Evolutionary conservation across 805 yeast species (phyloP), one percentile per base, ranked within the genome.

Genomic region (Yamadazyma endophytica): DNA sequence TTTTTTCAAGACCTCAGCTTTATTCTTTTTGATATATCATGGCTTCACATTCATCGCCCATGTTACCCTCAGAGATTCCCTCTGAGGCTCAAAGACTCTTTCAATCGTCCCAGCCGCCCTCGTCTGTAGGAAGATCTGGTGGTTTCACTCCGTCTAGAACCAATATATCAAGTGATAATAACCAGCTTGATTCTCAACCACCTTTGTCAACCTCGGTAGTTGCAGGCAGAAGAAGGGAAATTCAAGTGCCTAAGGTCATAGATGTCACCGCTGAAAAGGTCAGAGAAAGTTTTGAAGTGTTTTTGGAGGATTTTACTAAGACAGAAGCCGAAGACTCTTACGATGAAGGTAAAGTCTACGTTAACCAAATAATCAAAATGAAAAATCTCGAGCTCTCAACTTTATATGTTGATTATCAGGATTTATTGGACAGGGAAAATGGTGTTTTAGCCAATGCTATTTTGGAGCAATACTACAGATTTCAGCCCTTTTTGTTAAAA

Each of bases 231-330:
- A 71, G 81, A 49, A 73, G 75, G 38, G 64, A 80, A 37, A 68
- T 75, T 36, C 77, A 78, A 17, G 85, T 90, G 32, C 88, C 94
- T 17, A 86, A 83, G 52, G 96, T 92, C 17, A 76, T 76, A 17
- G 98, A 92, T 62, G 77, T 78, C 28, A 87, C 96, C 3, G 97
- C 96, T 37, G 97, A 89, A 53, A 86, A 86, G 46, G 97, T 92
- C 12, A 75, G 90, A 26, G 96, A 87, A 56, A 79, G 89, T 11
- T 90, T 92, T 55, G 96, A 89, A 54, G 76, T 72, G 42, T 90
- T 90, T 50, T 59, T 90, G 34, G 83, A 79, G 49, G 82, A 75
- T 19, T 90, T 68, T 50, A 61, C 62, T 3, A 58, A 53, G 43
- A 52, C 49, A 9, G 28, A 33, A 11, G 36, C 27, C n/a, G 57